Base-by-base conservation (phyloP, 352 stramenopile species). In the Pythium dissotocum region DNA sequence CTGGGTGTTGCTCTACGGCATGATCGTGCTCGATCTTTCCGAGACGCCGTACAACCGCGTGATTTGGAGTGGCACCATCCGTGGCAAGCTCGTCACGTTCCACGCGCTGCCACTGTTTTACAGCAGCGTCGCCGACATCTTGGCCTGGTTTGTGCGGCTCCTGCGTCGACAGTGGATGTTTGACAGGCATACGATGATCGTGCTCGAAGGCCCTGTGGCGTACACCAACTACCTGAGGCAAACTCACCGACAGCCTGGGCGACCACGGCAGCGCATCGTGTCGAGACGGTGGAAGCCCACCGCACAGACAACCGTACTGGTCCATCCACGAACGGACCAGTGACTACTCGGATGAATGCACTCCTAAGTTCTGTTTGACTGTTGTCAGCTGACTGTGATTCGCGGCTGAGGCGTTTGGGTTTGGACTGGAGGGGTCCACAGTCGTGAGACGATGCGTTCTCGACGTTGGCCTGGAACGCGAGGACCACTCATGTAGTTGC, bases 31-130 rank as follows among this genome's bases (percentile, higher is more conserved):
- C 21, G 57, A 63, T 28, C 33, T 21, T 5, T 51, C 18, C 13
- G 32, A 44, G 18, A 24, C 49, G 18, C 32, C 57, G n/a, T 54
- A 54, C 38, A 24, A 54, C 24, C 57, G 57, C 26, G 57, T 63
- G 13, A 2, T 63, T 21, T 16, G 36, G 36, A 10, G 10, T 14
- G 36, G 36, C 4, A 2, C 14, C 4, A 3, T 54, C 2, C 9
- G 44, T 44, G 35, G 42, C 6, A n/a, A 14, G 1, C 26, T 8
- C 7, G 24, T 28, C 21, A 28, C n/a, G 3, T 26, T 63, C 8
- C 26, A 32, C 1, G 4, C 56, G 13, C 40, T 63, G 58, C 42
- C 58, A 12, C 42, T 63, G 14, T 56, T 63, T 9, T 56, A 30
- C 30, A 56, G 28, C 16, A 32, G 28, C 21, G 0, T 63, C 3